Evolutionary conservation across 2,329 filamentous ascomycete species (phyloP).

Genomic region (Grosmannia huntii): DNA sequence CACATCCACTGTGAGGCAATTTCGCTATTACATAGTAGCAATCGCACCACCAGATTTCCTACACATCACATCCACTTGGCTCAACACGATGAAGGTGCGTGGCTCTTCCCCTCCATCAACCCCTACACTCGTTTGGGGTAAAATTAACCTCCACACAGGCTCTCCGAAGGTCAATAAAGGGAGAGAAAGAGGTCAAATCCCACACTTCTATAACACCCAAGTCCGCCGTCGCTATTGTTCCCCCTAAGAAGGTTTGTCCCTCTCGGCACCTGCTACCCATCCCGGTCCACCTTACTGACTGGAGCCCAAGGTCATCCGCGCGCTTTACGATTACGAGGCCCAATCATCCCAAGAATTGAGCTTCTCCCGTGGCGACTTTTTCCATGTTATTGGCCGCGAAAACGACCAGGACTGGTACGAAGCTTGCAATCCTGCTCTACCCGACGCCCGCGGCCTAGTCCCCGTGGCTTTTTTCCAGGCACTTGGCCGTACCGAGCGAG

Average conservation of each 20-base stretch:
- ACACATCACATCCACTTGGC: neutral
- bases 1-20: neutral
- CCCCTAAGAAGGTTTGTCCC: slow-evolving; percentile 72
- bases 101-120: neutral
- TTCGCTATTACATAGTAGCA: neutral
- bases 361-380: slow-evolving; percentile 93
- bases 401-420: slow-evolving; percentile 96
- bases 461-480: slow-evolving; percentile 90
- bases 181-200: slow-evolving; percentile 64
- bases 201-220: slow-evolving; percentile 73
- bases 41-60: neutral
- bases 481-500: slow-evolving; percentile 80
- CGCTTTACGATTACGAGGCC: slow-evolving; percentile 83
- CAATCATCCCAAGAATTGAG: slow-evolving; percentile 66
- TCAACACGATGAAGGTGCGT: slow-evolving; percentile 1
- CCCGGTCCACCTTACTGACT: neutral
- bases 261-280: neutral
- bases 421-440: slow-evolving; percentile 85
- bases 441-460: slow-evolving; percentile 78
- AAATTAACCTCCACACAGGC: slow-evolving; percentile 37
- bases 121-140: too few species aligned
- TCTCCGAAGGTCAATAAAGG: slow-evolving; percentile 80
- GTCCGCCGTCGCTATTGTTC: slow-evolving; percentile 75
- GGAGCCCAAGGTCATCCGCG: slow-evolving; percentile 71
- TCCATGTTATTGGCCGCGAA: slow-evolving; percentile 93